These are phyloP conservation scores for Lactarius quietus DNA, from an alignment of 768 basidiomycete genomes.

Conservation along the genomic window DNA sequence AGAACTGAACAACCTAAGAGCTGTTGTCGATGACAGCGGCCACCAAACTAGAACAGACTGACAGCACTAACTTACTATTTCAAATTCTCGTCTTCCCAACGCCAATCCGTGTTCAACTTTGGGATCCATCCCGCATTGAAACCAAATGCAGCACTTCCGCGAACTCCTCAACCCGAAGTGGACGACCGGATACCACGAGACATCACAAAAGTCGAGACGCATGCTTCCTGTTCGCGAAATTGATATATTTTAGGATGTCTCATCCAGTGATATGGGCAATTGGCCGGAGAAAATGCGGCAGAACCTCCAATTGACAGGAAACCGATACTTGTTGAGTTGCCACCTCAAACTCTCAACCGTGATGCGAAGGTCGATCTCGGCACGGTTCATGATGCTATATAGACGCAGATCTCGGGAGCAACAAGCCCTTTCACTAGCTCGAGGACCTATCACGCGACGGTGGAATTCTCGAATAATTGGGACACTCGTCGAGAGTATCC, in stretches of 20 bases:
- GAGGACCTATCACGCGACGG: not conserved
- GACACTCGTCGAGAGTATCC: not conserved
- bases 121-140: not conserved
- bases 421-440: not conserved
- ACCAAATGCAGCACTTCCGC: not conserved
- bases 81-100: not conserved
- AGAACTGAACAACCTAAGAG: not conserved
- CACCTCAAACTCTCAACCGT: not conserved
- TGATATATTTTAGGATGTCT: not conserved
- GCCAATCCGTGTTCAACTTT: not conserved
- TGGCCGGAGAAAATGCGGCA: not conserved
- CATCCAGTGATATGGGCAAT: not conserved
- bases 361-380: not conserved
- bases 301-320: not conserved
- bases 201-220: not conserved
- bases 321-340: not conserved
- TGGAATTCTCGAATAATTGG: not conserved
- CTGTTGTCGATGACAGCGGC: accelerated
- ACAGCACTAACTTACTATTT: not conserved
- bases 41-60: not conserved
- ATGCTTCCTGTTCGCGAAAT: not conserved
- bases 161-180: not conserved
- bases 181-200: not conserved
- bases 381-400: not conserved
- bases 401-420: not conserved